These are phyloP conservation scores for Astrothelium macrocarpum DNA, from an alignment of 495 filamentous ascomycete genomes.

Conservation along the genomic window DNA sequence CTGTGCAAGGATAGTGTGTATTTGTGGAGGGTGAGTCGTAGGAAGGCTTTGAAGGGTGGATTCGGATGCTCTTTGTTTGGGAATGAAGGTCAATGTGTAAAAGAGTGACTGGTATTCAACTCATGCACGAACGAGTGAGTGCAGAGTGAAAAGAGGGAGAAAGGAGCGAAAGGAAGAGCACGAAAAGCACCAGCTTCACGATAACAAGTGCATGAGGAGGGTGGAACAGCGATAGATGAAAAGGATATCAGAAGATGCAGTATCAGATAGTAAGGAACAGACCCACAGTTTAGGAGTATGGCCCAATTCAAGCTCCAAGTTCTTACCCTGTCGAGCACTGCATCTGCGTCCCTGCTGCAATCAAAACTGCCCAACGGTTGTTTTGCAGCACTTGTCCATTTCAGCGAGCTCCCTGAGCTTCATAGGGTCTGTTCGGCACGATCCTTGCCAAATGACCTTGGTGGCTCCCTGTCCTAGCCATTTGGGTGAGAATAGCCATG, in stretches of 20 bases:
- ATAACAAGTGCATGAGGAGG: neutral
- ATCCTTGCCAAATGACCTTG: neutral
- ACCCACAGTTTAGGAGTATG: neutral
- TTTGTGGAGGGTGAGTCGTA: neutral
- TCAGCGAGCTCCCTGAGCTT: neutral
- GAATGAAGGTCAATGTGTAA: neutral
- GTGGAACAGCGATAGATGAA: neutral
- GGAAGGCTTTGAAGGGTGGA: neutral
- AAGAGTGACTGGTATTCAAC: neutral
- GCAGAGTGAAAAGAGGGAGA: neutral
- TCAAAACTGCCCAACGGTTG: neutral
- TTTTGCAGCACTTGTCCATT: neutral
- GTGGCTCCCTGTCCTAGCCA: neutral
- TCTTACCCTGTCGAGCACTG: neutral
- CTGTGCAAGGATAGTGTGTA: neutral
- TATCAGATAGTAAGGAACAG: neutral
- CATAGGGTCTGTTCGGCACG: neutral
- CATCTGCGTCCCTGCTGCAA: neutral
- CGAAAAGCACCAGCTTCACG: neutral
- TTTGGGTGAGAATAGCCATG: neutral
- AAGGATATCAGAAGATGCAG: neutral
- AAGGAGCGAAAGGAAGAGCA: neutral
- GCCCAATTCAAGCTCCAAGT: neutral
- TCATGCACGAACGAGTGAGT: constrained; percentile 7
- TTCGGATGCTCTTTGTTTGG: neutral